phyloP scores from a whole-genome alignment of 1,284 basidiomycete species.

The Marasmius sp. region DNA sequence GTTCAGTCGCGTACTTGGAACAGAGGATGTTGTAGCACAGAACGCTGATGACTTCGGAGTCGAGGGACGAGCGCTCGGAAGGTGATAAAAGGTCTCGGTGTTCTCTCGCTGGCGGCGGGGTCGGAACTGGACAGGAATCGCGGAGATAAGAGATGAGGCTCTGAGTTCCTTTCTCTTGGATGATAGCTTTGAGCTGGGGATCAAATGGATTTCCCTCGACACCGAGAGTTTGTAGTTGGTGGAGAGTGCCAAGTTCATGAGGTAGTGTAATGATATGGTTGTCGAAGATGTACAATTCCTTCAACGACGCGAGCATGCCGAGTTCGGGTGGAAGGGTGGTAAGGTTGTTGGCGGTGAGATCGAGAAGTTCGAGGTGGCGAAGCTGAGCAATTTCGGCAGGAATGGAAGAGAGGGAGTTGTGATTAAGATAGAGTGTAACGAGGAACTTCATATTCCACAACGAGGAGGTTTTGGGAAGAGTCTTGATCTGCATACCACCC shows the following conservation, averaged over 20 bases:
- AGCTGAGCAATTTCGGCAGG: slow-evolving; percentile 86
- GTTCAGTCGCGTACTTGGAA: slow-evolving; percentile 87
- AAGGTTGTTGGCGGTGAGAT: slow-evolving; percentile 91
- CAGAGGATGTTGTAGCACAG: slow-evolving; percentile 96
- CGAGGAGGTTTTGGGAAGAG: slow-evolving; percentile 78
- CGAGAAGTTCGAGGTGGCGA: slow-evolving; percentile 86
- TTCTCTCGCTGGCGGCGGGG: slow-evolving; percentile 80
- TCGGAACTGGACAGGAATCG: slow-evolving; percentile 82
- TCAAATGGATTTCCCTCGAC: slow-evolving; percentile 96
- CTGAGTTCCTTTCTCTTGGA: slow-evolving; percentile 92
- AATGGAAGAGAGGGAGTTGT: slow-evolving; percentile 84
- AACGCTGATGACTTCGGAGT: slow-evolving; percentile 73
- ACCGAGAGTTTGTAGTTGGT: slow-evolving; percentile 92
- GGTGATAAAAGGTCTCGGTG: slow-evolving; percentile 81
- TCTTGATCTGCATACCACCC: slow-evolving; percentile 94
- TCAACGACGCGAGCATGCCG: slow-evolving; percentile 88
- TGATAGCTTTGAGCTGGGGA: slow-evolving; percentile 70
- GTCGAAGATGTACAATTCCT: slow-evolving; percentile 95
- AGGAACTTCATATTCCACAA: slow-evolving; percentile 94
- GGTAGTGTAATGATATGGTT: slow-evolving; percentile 88
- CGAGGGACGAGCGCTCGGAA: slow-evolving; percentile 60
- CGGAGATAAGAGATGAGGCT: slow-evolving; percentile 88
- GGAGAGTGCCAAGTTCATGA: slow-evolving; percentile 85
- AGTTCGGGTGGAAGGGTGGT: slow-evolving; percentile 82
- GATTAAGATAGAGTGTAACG: slow-evolving; percentile 95